These are phyloP conservation scores for Lantana camara DNA, from an alignment of 257 asterid species.

Conservation along the genomic window DNA sequence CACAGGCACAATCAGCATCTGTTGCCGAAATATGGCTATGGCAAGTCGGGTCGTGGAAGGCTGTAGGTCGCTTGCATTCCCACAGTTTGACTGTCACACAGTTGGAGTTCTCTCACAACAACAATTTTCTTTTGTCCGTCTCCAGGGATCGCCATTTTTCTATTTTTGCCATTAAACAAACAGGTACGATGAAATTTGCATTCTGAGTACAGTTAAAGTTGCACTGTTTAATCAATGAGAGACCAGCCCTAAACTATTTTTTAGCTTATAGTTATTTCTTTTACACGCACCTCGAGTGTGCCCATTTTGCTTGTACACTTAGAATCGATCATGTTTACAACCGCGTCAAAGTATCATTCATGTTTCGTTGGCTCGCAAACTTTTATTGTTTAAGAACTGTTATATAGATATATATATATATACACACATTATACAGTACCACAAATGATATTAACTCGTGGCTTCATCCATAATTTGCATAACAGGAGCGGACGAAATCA, in stretches of 20 bases:
- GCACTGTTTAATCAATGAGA: too few species aligned
- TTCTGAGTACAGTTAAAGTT: too few species aligned
- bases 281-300: too few species aligned
- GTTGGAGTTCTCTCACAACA: conserved; percentile 83
- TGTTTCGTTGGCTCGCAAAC: too few species aligned
- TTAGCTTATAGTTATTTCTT: too few species aligned
- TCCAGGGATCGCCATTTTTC: conserved; percentile 96
- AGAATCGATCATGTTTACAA: too few species aligned
- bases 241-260: not conserved
- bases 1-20: conserved; percentile 91
- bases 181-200: conserved; percentile 45
- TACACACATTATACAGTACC: too few species aligned
- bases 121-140: conserved; percentile 73
- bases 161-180: conserved; percentile 60
- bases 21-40: conserved; percentile 96
- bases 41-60: conserved; percentile 93
- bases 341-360: too few species aligned
- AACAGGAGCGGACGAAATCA: conserved; percentile 61
- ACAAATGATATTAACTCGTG: too few species aligned
- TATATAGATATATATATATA: too few species aligned
- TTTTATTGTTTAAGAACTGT: too few species aligned
- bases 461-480: conserved; percentile 2
- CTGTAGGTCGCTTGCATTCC: conserved; percentile 82
- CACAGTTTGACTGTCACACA: conserved; percentile 94
- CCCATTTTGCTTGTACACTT: too few species aligned